Evolutionary conservation across 441 rosid genomes (phyloP).

Genomic region (Adansonia grandidieri): DNA sequence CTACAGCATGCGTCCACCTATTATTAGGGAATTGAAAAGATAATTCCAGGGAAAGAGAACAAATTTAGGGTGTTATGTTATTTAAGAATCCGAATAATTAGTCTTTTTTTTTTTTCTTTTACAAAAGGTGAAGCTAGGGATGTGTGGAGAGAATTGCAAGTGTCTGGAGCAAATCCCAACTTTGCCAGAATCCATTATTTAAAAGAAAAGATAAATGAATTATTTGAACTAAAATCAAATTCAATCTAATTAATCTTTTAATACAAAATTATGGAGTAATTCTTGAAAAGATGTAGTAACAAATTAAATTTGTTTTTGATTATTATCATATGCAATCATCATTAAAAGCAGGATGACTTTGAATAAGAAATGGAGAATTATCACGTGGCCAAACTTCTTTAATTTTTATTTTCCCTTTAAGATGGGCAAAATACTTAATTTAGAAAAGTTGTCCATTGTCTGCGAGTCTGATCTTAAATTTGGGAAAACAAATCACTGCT

Average conservation of each 20-base stretch:
- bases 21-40: not conserved
- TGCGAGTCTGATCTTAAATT: not conserved
- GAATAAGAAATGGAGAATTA: not conserved
- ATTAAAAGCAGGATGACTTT: not conserved
- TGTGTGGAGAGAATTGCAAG: too few relatives aligned
- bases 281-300: not conserved
- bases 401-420: not conserved
- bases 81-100: not conserved
- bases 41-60: not conserved
- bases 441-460: not conserved
- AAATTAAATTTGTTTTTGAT: not conserved
- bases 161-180: too few relatives aligned
- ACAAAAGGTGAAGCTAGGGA: too few relatives aligned
- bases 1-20: not conserved
- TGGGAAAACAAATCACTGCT: not conserved
- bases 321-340: not conserved
- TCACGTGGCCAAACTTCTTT: not conserved
- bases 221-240: too few relatives aligned
- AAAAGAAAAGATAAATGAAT: too few relatives aligned
- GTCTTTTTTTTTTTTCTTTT: too few relatives aligned
- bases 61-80: not conserved
- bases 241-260: not conserved
- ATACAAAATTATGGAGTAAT: not conserved
- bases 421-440: not conserved
- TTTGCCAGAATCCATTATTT: too few relatives aligned